These are phyloP conservation scores for Plasmodium vivax DNA, from an alignment of 169 alveolate species.

Conservation along the genomic window DNA sequence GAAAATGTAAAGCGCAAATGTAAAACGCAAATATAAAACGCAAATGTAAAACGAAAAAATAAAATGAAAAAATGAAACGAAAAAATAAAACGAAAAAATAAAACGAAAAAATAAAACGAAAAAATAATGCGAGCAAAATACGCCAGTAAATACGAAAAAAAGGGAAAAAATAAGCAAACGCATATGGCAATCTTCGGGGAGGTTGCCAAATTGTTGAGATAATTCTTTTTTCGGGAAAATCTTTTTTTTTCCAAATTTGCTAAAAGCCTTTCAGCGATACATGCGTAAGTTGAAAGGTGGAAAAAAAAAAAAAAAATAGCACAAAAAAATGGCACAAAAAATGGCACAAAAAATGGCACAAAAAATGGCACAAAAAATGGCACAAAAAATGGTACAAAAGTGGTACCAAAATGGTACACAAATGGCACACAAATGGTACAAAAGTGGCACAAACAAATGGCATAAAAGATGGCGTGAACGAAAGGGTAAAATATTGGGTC, in stretches of 20 bases:
- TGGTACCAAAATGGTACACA: neutral
- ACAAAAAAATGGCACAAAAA: neutral
- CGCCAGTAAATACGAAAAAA: neutral
- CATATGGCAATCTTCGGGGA: neutral
- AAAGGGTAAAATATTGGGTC: neutral
- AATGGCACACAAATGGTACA: neutral
- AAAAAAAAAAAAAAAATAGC: neutral
- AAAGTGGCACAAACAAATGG: too few relatives aligned
- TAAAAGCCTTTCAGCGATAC: neutral
- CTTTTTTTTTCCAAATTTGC: conserved; percentile 1
- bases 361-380: neutral
- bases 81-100: too few relatives aligned
- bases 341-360: neutral
- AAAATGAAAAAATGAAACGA: too few relatives aligned
- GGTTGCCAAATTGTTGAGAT: neutral
- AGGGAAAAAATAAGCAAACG: neutral
- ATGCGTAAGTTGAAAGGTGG: neutral
- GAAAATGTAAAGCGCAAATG: too few relatives aligned
- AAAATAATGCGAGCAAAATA: neutral
- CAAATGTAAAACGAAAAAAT: too few relatives aligned
- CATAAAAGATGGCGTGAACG: neutral
- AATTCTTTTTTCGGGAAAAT: neutral
- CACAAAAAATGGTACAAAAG: neutral
- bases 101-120: neutral
- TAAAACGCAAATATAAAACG: too few relatives aligned